Percentiles rank a stretch among this genome's conserved stretches.
phyloP scores from a whole-genome alignment of 805 yeast species.

The Candida patagonica region DNA sequence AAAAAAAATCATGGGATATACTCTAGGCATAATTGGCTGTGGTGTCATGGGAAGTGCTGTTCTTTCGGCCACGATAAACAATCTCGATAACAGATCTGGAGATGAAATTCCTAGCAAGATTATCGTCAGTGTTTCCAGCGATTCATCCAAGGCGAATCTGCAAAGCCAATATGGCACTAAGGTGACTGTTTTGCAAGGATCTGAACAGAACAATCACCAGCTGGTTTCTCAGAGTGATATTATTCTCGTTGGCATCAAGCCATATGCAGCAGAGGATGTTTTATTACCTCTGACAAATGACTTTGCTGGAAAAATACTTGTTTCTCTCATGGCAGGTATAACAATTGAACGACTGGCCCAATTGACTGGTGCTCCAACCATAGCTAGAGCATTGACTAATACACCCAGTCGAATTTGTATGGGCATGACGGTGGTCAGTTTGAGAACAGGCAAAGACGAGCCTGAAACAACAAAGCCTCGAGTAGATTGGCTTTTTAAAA shows the following conservation, averaged over 20 bases:
- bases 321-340: slow-evolving; percentile 89
- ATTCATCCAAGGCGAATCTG: slow-evolving; percentile 42
- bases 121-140: slow-evolving; percentile 65
- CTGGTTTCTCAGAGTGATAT: slow-evolving; percentile 62
- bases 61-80: slow-evolving; percentile 60
- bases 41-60: slow-evolving; percentile 97
- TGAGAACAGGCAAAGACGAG: slow-evolving; percentile 37
- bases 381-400: slow-evolving; percentile 95
- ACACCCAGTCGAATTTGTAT: slow-evolving; percentile 90
- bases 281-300: slow-evolving; percentile 39
- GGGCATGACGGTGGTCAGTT: slow-evolving; percentile 91
- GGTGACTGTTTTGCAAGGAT: slow-evolving; percentile 40
- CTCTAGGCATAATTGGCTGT: slow-evolving; percentile 76
- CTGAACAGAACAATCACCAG: slow-evolving; percentile 33
- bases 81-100: slow-evolving; percentile 24
- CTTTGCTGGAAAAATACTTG: slow-evolving; percentile 48
- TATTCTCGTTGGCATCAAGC: slow-evolving; percentile 80
- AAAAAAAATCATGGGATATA: slow-evolving; percentile 31
- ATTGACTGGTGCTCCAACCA: slow-evolving; percentile 30
- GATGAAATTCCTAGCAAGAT: slow-evolving; percentile 51
- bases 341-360: slow-evolving; percentile 58
- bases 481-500: slow-evolving; percentile 34
- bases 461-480: slow-evolving; percentile 22
- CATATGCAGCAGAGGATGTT: slow-evolving; percentile 61
- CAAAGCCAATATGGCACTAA: slow-evolving; percentile 39